A percentile compares a stretch with the other conserved stretches of the same genome.
phyloP scores from a whole-genome alignment of 2,329 filamentous ascomycete species.

The Thermomyces lanuginosus region DNA sequence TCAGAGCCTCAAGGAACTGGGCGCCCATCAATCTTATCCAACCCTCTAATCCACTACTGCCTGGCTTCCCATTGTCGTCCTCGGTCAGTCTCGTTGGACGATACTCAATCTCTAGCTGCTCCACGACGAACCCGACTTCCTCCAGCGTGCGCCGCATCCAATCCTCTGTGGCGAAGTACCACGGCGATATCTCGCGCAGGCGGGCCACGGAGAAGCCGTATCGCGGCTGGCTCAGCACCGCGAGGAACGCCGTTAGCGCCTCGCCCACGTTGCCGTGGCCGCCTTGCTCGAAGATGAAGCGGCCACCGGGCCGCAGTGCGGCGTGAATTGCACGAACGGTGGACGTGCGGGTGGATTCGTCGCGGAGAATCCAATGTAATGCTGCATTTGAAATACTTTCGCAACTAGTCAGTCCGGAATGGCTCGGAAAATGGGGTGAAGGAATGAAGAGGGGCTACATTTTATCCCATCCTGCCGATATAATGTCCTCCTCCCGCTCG shows the following conservation, averaged over 20 bases:
- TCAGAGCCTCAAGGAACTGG: conserved; percentile 39
- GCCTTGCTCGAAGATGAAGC: conserved; percentile 55
- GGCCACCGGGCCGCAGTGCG: conserved; percentile 39
- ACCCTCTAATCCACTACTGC: conserved; percentile 42
- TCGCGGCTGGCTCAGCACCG: conserved; percentile 34
- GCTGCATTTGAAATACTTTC: conserved; percentile 44
- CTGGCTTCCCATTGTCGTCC: too few relatives aligned
- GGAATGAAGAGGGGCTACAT: conserved; percentile 20
- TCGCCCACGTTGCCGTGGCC: conserved; percentile 53
- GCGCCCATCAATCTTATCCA: conserved; percentile 51
- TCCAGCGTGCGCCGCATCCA: conserved; percentile 35
- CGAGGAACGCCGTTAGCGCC: conserved; percentile 42
- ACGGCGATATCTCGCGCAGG: conserved; percentile 40
- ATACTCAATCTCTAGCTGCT: conserved; percentile 46
- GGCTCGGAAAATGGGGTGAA: not conserved
- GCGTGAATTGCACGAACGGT: conserved; percentile 40
- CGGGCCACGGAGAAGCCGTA: conserved; percentile 36
- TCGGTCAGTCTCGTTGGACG: conserved; percentile 42
- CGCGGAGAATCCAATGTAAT: conserved; percentile 49
- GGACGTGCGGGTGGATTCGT: conserved; percentile 25
- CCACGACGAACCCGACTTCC: conserved; percentile 30
- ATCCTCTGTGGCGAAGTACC: conserved; percentile 54
- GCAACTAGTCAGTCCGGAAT: not conserved
- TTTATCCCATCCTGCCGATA: conserved; percentile 31
- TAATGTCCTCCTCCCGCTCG: conserved; percentile 12